Base-by-base conservation (phyloP, 768 basidiomycete species). In the Tulasnella calospora region DNA sequence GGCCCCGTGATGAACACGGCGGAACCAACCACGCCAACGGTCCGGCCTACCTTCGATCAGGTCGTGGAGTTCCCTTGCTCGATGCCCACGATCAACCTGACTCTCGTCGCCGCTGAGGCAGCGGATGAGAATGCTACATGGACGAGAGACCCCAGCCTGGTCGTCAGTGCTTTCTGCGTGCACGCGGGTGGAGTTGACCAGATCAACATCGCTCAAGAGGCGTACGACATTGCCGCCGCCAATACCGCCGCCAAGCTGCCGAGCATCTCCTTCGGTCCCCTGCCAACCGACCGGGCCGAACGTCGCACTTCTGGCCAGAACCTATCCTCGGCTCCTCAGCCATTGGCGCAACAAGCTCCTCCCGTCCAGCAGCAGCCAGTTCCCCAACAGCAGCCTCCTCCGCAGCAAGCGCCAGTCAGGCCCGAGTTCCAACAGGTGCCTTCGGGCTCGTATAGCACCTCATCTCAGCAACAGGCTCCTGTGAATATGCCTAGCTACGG, bases 101-200 rank as follows among this genome's bases (percentile, higher is more conserved):
- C 95, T 81, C 94, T 95, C 76, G 88, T 95, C 61, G 93, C 92
- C 3, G 92, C 91, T 2, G 93, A 95, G 81, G 90, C 92, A 5
- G 94, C 1, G 91, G 92, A 55, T 92, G 94, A 80, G 86, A 46
- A 40, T 9, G 47, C 36, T 7, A 69, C 47, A 17, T 70, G 69
- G 55, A 79, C 77, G 44, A 69, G 79, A 23, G 61, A 76, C 57
- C 94, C 47, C 92, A 93, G 35, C 87, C 30, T 79, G 47, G 80
- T 78, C 21, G 80, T 95, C 73, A 92, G 94, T 7, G 93, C 92
- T 40, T 95, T 94, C 85, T 93, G 92, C 2, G 93, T 95, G n/a
- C 94, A 95, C 82, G 91, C 92, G 23, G 89, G 89, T n/a, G 94
- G 94, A 47, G 94, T 95, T 19, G 94, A 95, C 82, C 94, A 95